A percentile compares a stretch with the other conserved stretches of the same genome.
phyloP scores from a whole-genome alignment of 225 moss, liverwort and hornwort genomes.

The Thuidium tamariscinum region DNA sequence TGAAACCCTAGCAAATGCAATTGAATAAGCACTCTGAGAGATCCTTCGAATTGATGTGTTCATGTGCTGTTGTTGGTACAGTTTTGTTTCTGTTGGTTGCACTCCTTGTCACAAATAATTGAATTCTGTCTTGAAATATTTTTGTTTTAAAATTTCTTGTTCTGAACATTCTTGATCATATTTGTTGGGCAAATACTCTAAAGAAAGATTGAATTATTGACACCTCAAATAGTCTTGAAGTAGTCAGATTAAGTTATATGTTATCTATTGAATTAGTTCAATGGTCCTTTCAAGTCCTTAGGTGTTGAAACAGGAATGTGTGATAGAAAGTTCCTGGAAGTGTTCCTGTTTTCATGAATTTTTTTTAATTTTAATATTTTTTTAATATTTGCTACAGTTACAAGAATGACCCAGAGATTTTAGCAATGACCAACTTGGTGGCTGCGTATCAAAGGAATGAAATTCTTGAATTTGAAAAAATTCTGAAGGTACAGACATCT shows the following conservation, averaged over 20 bases:
- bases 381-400: conserved; percentile 37
- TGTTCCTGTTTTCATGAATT: background rate
- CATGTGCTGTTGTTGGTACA: background rate
- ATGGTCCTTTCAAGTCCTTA: background rate
- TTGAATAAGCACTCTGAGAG: background rate
- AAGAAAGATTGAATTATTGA: background rate
- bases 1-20: background rate
- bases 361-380: background rate
- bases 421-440: conserved; percentile 99
- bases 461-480: conserved; percentile 98
- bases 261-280: background rate
- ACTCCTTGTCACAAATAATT: background rate
- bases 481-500: conserved; percentile 65
- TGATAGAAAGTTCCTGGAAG: background rate
- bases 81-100: background rate
- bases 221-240: background rate
- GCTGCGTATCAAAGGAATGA: conserved; percentile 99
- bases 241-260: background rate
- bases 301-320: background rate
- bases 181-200: background rate
- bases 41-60: background rate
- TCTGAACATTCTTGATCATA: background rate
- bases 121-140: background rate
- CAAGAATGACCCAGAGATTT: conserved; percentile 97
- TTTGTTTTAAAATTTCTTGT: background rate